Evolutionary conservation across 345 rosid genomes (phyloP).

Genomic region (Reutealis trisperma): DNA sequence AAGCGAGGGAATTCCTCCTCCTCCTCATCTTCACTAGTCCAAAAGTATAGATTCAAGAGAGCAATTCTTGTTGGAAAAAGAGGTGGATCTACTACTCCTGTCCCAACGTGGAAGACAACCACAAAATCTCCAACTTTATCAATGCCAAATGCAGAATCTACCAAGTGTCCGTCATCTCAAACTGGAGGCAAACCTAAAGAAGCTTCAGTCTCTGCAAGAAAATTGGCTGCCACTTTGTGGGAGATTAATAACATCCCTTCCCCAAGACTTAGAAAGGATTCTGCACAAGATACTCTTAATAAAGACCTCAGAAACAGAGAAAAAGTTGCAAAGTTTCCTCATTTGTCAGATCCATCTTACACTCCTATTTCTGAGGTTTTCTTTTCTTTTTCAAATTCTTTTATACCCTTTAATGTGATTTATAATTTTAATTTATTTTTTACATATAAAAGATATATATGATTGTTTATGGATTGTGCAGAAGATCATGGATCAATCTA

Average conservation of each 20-base stretch:
- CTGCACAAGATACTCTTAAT: conserved; percentile 21
- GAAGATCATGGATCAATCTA: conserved; percentile 38
- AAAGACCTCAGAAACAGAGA: conserved; percentile 39
- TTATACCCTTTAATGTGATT: neutral
- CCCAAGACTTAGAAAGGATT: conserved; percentile 26
- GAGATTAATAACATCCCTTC: conserved; percentile 67
- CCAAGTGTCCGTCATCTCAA: conserved; percentile 23
- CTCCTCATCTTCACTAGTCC: conserved; percentile 72
- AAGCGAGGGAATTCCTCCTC: conserved; percentile 89
- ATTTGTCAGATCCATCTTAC: conserved; percentile 56
- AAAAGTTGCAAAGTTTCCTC: conserved; percentile 34
- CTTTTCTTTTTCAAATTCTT: neutral
- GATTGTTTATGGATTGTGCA: conserved; percentile 26
- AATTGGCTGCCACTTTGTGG: conserved; percentile 88
- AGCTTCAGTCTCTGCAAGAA: conserved; percentile 67
- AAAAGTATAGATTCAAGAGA: conserved; percentile 72
- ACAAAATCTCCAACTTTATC: conserved; percentile 41
- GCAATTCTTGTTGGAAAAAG: conserved; percentile 66
- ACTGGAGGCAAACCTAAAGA: conserved; percentile 35
- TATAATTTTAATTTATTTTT: neutral
- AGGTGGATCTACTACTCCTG: conserved; percentile 71
- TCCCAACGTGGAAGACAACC: conserved; percentile 59
- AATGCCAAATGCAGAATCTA: conserved; percentile 40
- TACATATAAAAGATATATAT: neutral
- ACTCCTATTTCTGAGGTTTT: conserved; percentile 58